Evolutionary conservation across 257 asterid species (phyloP).

Genomic region (Gentiana straminea): DNA sequence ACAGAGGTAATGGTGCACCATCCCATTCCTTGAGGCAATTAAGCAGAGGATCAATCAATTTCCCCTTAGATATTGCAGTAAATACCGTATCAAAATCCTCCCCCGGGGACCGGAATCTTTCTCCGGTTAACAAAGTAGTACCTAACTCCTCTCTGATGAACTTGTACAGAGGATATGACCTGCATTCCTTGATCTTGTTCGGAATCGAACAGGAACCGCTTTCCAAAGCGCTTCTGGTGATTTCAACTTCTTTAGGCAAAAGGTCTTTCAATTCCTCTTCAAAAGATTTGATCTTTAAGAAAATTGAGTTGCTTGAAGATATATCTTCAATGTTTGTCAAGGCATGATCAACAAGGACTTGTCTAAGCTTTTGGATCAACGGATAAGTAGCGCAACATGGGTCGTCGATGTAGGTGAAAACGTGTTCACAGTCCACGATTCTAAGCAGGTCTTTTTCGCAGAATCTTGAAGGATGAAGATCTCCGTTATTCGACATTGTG

Average conservation of each 20-base stretch:
- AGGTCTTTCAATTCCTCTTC: slow-evolving; percentile 17
- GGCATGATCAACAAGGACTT: slow-evolving; percentile 21
- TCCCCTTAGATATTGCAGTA: slow-evolving; percentile 16
- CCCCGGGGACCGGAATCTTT: slow-evolving; percentile 16
- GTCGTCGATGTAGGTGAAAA: slow-evolving; percentile 16
- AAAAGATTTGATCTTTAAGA: slow-evolving; percentile 15
- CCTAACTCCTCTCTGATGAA: slow-evolving; percentile 17
- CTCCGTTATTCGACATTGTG: slow-evolving; percentile 7
- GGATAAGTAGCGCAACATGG: slow-evolving; percentile 19
- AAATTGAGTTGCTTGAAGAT: slow-evolving; percentile 4
- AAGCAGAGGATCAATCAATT: slow-evolving; percentile 14
- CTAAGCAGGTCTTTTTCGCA: slow-evolving; percentile 15
- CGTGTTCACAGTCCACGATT: slow-evolving; percentile 12
- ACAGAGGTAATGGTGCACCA: slow-evolving; percentile 16
- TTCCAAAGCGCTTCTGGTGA: slow-evolving; percentile 5
- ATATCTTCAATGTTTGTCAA: slow-evolving; percentile 2
- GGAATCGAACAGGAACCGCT: slow-evolving; percentile 10
- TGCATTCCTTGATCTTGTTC: slow-evolving; percentile 19
- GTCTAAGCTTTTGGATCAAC: slow-evolving; percentile 19
- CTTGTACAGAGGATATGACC: slow-evolving; percentile 18
- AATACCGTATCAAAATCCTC: slow-evolving; percentile 22
- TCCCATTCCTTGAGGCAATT: slow-evolving; percentile 18
- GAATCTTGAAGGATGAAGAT: slow-evolving; percentile 21
- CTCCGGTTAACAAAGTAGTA: slow-evolving; percentile 16
- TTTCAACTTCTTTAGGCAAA: slow-evolving; percentile 19